Evolutionary conservation across 106 monocot genomes (phyloP).

Genomic region (Triglochin maritima): DNA sequence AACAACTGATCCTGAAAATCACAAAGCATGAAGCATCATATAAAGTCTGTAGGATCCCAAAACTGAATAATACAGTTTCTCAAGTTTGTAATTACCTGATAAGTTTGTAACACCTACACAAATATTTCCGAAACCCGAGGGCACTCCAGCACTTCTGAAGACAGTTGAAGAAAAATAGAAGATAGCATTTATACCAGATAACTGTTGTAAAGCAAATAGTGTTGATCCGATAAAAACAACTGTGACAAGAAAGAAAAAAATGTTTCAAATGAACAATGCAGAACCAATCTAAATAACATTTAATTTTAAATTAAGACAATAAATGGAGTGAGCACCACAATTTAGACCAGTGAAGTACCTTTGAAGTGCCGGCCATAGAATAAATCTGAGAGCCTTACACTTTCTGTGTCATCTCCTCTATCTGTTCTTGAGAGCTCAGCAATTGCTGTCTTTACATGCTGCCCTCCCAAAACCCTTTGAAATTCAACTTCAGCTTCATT

Average conservation of each 20-base stretch:
- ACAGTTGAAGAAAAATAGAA: conserved; percentile 94
- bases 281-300: not conserved
- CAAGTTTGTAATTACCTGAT: conserved; percentile 37
- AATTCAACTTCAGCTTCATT: conserved; percentile 79
- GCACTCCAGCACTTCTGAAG: conserved; percentile 75
- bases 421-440: conserved; percentile 63
- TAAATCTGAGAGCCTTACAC: conserved; percentile 60
- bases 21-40: conserved; percentile 35
- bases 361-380: conserved; percentile 63
- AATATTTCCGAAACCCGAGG: conserved; percentile 67
- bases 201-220: conserved; percentile 96
- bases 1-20: conserved; percentile 63
- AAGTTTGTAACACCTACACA: conserved; percentile 78
- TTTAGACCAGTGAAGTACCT: conserved; percentile 20
- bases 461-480: conserved; percentile 65
- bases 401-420: conserved; percentile 66
- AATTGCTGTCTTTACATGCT: conserved; percentile 69
- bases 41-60: not conserved
- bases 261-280: conserved; percentile 43
- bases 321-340: too few relatives aligned
- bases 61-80: not conserved
- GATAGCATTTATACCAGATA: conserved; percentile 99
- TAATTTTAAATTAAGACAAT: conserved; percentile 30
- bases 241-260: conserved; percentile 35
- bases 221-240: conserved; percentile 96